phyloP scores from a whole-genome alignment of 2,329 filamentous ascomycete genomes.

The Nakataea oryzae region DNA sequence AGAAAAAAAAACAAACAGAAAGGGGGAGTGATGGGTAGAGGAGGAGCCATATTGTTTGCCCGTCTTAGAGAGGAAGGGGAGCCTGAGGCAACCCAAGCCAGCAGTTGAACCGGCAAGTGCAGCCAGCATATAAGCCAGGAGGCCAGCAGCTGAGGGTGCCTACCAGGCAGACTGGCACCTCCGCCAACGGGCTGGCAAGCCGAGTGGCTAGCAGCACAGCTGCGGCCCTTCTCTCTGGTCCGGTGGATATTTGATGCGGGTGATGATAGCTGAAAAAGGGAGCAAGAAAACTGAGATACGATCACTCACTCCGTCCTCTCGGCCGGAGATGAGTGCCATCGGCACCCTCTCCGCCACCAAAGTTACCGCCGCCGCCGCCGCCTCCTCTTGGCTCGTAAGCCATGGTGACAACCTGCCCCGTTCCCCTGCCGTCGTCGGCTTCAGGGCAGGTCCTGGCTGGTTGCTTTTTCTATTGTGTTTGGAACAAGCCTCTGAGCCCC shows the following conservation, averaged over 20 bases:
- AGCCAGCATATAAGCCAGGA: not conserved
- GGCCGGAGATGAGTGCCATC: constrained; percentile 5
- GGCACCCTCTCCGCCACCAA: constrained; percentile 4
- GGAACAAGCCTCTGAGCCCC: not conserved
- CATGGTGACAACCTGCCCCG: constrained; percentile 5
- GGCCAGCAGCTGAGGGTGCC: not conserved
- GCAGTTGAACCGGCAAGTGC: not conserved
- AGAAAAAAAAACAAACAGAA: too few relatives aligned
- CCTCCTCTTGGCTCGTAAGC: constrained; percentile 13
- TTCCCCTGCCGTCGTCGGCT: not conserved
- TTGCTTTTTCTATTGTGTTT: not conserved
- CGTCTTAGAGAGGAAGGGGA: not conserved
- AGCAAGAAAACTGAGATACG: constrained; percentile 3
- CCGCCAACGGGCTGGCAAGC: not conserved
- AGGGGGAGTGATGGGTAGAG: not conserved
- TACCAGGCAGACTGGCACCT: not conserved
- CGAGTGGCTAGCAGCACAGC: too few relatives aligned
- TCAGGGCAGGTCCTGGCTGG: not conserved
- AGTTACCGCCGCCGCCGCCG: constrained; percentile 5
- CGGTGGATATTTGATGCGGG: not conserved
- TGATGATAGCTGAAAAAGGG: not conserved
- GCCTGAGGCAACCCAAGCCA: not conserved
- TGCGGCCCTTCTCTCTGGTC: not conserved
- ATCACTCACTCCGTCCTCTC: constrained; percentile 11
- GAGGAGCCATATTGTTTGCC: not conserved